Evolutionary conservation across 2,329 filamentous ascomycete species (phyloP).

Genomic region (Endoconidiophora polonica): DNA sequence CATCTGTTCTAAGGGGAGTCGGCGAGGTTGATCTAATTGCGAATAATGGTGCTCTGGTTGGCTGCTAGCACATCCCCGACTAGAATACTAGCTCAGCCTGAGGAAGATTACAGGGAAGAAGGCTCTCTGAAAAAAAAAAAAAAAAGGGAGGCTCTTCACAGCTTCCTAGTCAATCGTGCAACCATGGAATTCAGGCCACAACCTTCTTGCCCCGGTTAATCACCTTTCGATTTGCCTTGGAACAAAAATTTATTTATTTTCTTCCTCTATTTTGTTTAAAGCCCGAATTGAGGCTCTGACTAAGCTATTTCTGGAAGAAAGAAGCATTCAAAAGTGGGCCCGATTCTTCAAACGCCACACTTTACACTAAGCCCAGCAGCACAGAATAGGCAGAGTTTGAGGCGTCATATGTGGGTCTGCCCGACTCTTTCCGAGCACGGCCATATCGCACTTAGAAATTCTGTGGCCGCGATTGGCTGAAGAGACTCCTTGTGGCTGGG

Average conservation of each 20-base stretch:
- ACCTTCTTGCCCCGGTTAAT: neutral
- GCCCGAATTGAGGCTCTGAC: neutral
- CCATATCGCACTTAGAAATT: slow-evolving; percentile 7
- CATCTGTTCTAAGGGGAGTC: no score
- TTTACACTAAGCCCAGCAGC: neutral
- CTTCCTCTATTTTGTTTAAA: no score
- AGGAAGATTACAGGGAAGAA: neutral
- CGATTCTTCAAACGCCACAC: neutral
- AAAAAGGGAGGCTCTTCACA: neutral
- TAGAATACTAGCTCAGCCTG: neutral
- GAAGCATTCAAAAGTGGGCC: slow-evolving; percentile 4
- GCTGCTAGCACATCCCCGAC: neutral
- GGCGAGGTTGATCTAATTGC: no score
- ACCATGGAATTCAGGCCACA: slow-evolving; percentile 9
- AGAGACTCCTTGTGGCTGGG: slow-evolving; percentile 2
- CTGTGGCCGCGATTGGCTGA: slow-evolving; percentile 9
- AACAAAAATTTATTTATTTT: neutral
- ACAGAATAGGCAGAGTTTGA: neutral
- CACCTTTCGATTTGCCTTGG: neutral
- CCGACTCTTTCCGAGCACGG: slow-evolving; percentile 12
- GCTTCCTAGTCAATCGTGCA: neutral
- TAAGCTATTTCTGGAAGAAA: neutral
- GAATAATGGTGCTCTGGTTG: no score
- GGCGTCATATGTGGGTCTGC: slow-evolving; percentile 4
- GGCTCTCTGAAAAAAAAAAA: neutral